Conservation (phyloP, 129 eudicot genomes). For the Lactuca saligna region DNA sequence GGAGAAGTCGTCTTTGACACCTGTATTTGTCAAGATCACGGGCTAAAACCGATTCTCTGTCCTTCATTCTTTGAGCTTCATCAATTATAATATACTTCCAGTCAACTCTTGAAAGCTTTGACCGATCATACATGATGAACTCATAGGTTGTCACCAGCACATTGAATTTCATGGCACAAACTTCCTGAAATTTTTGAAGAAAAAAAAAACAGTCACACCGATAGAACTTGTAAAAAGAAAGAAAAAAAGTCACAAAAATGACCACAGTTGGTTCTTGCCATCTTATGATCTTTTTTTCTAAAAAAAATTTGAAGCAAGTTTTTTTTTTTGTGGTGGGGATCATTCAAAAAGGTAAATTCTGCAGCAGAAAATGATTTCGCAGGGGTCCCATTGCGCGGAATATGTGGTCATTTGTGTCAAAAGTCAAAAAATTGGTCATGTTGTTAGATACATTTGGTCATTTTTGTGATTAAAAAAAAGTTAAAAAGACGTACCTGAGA, state of each 20-base stretch:
- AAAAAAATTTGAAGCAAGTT: too few relatives aligned
- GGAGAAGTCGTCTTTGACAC: conserved; percentile 95
- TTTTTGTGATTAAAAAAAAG: neutral
- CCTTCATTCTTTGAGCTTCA: conserved; percentile 99
- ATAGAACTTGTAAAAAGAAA: neutral
- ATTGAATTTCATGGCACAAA: conserved; percentile 80
- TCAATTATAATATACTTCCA: conserved; percentile 98
- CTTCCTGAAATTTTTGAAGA: conserved; percentile 55
- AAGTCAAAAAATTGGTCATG: neutral
- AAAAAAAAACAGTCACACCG: neutral
- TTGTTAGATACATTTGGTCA: too few relatives aligned
- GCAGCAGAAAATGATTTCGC: too few relatives aligned
- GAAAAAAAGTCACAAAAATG: neutral
- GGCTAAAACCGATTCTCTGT: conserved; percentile 93
- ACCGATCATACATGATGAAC: conserved; percentile 88
- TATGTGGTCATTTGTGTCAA: neutral
- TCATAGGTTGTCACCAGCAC: conserved; percentile 98
- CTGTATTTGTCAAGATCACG: conserved; percentile 98
- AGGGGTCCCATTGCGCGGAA: too few relatives aligned
- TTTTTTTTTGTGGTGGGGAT: too few relatives aligned
- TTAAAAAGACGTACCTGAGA: conserved; percentile 66
- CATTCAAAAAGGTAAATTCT: too few relatives aligned
- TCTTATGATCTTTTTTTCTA: too few relatives aligned
- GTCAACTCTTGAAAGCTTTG: conserved; percentile 89
- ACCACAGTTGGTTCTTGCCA: too few relatives aligned